Evolutionary conservation across 306 rosid genomes (phyloP).

Genomic region (Cucurbita argyrosperma): DNA sequence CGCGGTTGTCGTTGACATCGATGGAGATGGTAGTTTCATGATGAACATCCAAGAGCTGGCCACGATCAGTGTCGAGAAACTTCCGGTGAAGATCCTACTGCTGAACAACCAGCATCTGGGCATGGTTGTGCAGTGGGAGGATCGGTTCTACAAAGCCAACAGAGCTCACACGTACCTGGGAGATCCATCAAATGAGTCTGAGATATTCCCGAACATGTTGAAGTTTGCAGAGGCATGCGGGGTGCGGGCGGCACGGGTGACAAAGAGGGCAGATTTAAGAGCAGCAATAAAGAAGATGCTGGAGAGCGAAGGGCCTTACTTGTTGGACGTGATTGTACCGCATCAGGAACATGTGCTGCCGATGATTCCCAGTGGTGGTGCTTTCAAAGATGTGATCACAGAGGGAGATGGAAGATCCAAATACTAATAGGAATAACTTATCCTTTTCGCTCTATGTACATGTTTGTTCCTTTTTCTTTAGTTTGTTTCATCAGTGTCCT

Average conservation of each 20-base stretch:
- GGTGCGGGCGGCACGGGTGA: slow-evolving; percentile 61
- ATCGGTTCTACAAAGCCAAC: slow-evolving; percentile 72
- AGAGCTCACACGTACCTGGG: slow-evolving; percentile 76
- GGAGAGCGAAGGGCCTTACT: slow-evolving; percentile 78
- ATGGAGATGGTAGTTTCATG: slow-evolving; percentile 82
- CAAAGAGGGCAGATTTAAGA: slow-evolving; percentile 41
- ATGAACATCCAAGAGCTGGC: slow-evolving; percentile 91
- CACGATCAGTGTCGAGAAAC: slow-evolving; percentile 58
- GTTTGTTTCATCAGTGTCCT: background rate
- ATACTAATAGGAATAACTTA: slow-evolving; percentile 18
- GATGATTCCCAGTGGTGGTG: slow-evolving; percentile 82
- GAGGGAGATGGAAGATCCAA: slow-evolving; percentile 70
- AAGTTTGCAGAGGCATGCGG: slow-evolving; percentile 79
- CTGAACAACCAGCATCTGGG: slow-evolving; percentile 90
- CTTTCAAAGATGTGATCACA: slow-evolving; percentile 77
- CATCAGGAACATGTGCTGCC: slow-evolving; percentile 96
- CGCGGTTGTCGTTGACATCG: slow-evolving; percentile 57
- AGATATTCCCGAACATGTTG: slow-evolving; percentile 70
- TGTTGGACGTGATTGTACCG: slow-evolving; percentile 52
- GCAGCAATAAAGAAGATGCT: slow-evolving; percentile 69
- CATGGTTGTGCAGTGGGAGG: slow-evolving; percentile 96
- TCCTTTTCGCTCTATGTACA: background rate
- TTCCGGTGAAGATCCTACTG: slow-evolving; percentile 56
- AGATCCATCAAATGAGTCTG: slow-evolving; percentile 43
- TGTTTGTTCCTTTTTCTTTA: background rate